Conservation (phyloP, 2,329 filamentous ascomycete genomes). For the Fusarium tanahbumbuense region DNA sequence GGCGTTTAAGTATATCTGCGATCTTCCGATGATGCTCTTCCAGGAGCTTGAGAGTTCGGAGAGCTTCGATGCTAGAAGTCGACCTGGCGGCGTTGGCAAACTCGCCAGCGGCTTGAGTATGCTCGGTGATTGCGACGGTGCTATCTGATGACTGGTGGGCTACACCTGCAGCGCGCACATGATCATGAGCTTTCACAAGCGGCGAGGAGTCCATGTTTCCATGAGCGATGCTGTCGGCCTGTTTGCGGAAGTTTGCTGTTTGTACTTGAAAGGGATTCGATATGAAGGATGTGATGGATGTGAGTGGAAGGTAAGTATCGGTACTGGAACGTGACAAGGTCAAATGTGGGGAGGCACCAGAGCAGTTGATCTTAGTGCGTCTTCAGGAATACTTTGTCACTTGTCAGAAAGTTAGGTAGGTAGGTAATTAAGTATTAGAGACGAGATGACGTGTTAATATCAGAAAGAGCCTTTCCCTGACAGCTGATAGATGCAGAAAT, state of each 20-base stretch:
- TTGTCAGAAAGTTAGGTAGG: too few relatives aligned
- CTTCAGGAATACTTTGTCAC: background rate
- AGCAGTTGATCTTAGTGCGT: slow-evolving; percentile 11
- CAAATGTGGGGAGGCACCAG: slow-evolving; percentile 39
- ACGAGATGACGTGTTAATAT: background rate
- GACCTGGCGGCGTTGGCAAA: slow-evolving; percentile 84
- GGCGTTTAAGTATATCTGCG: slow-evolving; percentile 81
- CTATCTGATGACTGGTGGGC: slow-evolving; percentile 78
- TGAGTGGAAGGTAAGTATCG: background rate
- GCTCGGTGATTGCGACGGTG: slow-evolving; percentile 85
- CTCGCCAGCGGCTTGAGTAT: slow-evolving; percentile 87
- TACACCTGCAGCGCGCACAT: slow-evolving; percentile 87
- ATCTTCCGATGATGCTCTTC: slow-evolving; percentile 89
- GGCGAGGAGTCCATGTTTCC: slow-evolving; percentile 54
- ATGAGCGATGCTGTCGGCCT: slow-evolving; percentile 5
- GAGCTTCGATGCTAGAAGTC: slow-evolving; percentile 76
- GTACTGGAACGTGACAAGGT: slow-evolving; percentile 34
- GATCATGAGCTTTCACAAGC: slow-evolving; percentile 79
- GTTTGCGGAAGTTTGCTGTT: background rate
- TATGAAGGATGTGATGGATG: background rate
- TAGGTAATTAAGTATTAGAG: background rate
- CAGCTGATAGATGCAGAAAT: background rate
- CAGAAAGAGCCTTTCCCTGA: background rate
- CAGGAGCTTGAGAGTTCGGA: slow-evolving; percentile 85
- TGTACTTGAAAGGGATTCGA: slow-evolving; percentile 1